Conservation (phyloP, 108 stramenopile species). For the Nannochloropsis gaditana region DNA sequence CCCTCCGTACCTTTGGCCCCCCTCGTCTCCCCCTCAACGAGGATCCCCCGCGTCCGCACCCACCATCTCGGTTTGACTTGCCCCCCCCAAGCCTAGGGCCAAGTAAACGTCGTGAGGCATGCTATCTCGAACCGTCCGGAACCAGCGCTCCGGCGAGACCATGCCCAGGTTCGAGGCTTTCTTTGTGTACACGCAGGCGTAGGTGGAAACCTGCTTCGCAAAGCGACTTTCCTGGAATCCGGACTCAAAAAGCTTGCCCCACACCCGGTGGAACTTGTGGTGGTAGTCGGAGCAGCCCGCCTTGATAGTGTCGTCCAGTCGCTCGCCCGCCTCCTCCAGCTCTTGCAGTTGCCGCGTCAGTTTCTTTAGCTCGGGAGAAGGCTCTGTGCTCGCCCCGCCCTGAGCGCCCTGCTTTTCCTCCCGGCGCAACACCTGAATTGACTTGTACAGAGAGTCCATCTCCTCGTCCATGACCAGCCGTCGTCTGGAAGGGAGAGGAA, state of each 20-base stretch:
- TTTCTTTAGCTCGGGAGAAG: background rate
- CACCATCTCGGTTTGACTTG: background rate
- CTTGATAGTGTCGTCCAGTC: conserved; percentile 22
- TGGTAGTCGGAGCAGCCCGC: conserved; percentile 27
- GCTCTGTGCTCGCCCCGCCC: background rate
- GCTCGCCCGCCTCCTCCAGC: conserved; percentile 4
- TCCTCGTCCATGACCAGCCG: conserved; percentile 24
- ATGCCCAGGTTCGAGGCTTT: conserved; percentile 72
- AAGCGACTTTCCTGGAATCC: conserved; percentile 91
- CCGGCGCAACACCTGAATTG: background rate
- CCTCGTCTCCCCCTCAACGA: too few relatives aligned
- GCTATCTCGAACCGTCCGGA: background rate
- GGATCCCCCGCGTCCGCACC: too few relatives aligned
- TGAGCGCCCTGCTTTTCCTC: background rate
- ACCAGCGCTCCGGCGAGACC: conserved; percentile 9
- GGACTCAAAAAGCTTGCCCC: conserved; percentile 64
- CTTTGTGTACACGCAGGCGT: conserved; percentile 86
- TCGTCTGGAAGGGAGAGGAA: background rate
- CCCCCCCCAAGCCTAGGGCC: background rate
- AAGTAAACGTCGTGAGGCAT: conserved; percentile 7
- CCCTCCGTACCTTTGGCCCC: too few relatives aligned
- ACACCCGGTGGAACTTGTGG: conserved; percentile 50
- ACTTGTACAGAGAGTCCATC: conserved; percentile 27
- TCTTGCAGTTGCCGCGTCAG: background rate
- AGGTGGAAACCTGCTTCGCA: conserved; percentile 71